phyloP scores from a whole-genome alignment of 306 rosid species.

The cucumber (Cucumis sativus) region Cucumber_9930_V3 NC_026657.2:24693001-24693500 shows the following conservation, averaged over 20 bases:
- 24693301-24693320: background rate
- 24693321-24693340: background rate
- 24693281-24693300: background rate
- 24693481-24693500: slow-evolving; percentile 70
- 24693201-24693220: background rate
- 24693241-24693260: background rate
- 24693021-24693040: too few relatives aligned
- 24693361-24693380: background rate
- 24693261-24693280: background rate
- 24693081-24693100: too few relatives aligned
- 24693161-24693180: background rate
- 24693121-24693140: too few relatives aligned
- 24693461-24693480: slow-evolving; percentile 28
- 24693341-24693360: background rate
- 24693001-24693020: too few relatives aligned
- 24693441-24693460: slow-evolving; percentile 4
- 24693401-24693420: background rate
- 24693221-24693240: background rate
- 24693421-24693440: slow-evolving; percentile 24
- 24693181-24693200: background rate
- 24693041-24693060: too few relatives aligned
- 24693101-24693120: too few relatives aligned
- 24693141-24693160: background rate
- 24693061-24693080: too few relatives aligned
- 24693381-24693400: background rate